Evolutionary conservation across 1,139 yeast genomes (phyloP), one percentile per base, ranked within the genome.

Genomic region (Trichomonascaceae sp.): DNA sequence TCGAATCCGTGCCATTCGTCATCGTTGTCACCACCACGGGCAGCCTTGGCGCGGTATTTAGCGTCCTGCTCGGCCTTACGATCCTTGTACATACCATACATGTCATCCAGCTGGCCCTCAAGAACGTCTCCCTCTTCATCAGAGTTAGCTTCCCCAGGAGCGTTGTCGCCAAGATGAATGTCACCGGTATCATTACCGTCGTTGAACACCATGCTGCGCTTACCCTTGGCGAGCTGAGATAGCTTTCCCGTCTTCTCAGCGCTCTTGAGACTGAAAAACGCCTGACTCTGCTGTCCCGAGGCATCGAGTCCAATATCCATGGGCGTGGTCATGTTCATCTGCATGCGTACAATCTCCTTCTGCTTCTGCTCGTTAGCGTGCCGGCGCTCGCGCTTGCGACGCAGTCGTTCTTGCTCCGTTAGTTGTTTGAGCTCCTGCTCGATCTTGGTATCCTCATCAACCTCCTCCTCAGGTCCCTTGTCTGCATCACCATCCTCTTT

Each of bases 281-380:
- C 71, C 39, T 82, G 93, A 30, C 79, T 68, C 34, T 93, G 94
- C 36, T 71, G 71, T n/a, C 84, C 89, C n/a, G n/a, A n/a, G 14
- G 94, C 95, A 55, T 89, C 98, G 31, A 84, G 66, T 67, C 97
- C 97, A 44, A 89, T 76, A 50, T 84, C 93, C 66, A 72, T 74
- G 50, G 93, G 95, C 2, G 95, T 81, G 40, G 81, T 65, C 96
- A 89, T 87, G 54, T 82, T 84, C 92, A 89, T 79, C 60, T 89
- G 97, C 79, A 85, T 77, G 60, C 97, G 73, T 36, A 71, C 69
- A 37, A 89, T 74, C 54, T 87, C 97, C 56, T 81, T 82, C 54
- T 84, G 95, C 52, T 84, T 85, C 43, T 59, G 48, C 58, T 87
- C 96, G 53, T 89, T 87, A 33, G 73, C 71, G 46, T 69, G 74